phyloP scores from a whole-genome alignment of 495 filamentous ascomycete genomes.

The Alectoria sarmentosa region DNA sequence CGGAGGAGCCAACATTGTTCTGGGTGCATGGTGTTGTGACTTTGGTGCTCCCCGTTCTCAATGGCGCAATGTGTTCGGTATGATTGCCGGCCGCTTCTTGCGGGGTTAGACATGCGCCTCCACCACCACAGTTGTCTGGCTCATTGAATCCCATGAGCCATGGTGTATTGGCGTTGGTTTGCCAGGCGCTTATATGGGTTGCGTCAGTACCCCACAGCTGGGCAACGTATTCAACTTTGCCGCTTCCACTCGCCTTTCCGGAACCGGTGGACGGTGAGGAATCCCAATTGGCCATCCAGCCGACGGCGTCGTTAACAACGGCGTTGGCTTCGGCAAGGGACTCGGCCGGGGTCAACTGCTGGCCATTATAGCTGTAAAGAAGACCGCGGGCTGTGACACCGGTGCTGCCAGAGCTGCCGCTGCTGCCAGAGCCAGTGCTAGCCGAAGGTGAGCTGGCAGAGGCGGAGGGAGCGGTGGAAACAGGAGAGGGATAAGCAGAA shows the following conservation, averaged over 20 bases:
- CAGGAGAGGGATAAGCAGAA: background rate
- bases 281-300: slow-evolving; percentile 23
- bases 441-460: slow-evolving; percentile 4
- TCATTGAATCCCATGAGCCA: slow-evolving; percentile 25
- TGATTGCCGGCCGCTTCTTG: background rate
- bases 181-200: slow-evolving; percentile 18
- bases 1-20: slow-evolving; percentile 2
- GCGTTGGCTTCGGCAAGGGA: slow-evolving; percentile 1
- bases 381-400: slow-evolving; percentile 17
- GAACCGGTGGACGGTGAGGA: slow-evolving; percentile 20
- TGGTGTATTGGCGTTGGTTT: slow-evolving; percentile 16
- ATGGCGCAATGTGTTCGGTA: background rate
- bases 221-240: slow-evolving; percentile 19
- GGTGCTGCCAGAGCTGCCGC: slow-evolving; percentile 1
- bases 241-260: slow-evolving; percentile 14
- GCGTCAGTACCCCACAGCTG: slow-evolving; percentile 13
- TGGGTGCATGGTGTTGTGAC: slow-evolving; percentile 10
- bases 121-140: slow-evolving; percentile 19
- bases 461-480: background rate
- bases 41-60: slow-evolving; percentile 9
- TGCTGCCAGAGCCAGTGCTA: background rate
- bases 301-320: background rate
- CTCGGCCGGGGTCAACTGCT: background rate
- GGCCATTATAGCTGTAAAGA: slow-evolving; percentile 6
- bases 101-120: slow-evolving; percentile 8